These are phyloP conservation scores for Batkoa obscura DNA, from an alignment of 371 early-diverging fungal genomes.

Conservation along the genomic window DNA sequence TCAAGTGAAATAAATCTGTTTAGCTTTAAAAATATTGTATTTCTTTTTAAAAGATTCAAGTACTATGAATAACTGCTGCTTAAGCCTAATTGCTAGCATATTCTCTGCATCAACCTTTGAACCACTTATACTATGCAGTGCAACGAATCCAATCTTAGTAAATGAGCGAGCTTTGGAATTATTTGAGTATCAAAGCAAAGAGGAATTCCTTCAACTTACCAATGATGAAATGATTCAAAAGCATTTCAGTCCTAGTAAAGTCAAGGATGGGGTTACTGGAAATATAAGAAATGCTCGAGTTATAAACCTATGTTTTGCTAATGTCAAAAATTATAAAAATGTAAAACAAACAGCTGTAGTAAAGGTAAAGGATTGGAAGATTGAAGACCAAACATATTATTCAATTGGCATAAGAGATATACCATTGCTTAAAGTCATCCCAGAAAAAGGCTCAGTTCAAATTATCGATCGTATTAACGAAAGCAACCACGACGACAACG, in stretches of 20 bases:
- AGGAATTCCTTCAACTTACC: background rate
- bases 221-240: background rate
- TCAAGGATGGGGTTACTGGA: background rate
- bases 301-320: background rate
- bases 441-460: too few relatives aligned
- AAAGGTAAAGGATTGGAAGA: background rate
- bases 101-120: background rate
- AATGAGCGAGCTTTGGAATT: conserved; percentile 5
- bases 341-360: background rate
- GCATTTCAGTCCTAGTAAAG: background rate
- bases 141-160: conserved; percentile 5
- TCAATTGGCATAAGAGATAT: background rate
- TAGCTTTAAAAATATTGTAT: too few relatives aligned
- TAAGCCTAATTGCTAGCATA: too few relatives aligned
- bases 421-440: too few relatives aligned
- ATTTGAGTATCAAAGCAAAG: background rate
- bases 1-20: too few relatives aligned
- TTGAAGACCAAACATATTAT: background rate
- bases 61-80: too few relatives aligned
- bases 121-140: background rate
- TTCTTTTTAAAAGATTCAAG: too few relatives aligned
- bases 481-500: background rate
- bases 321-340: background rate
- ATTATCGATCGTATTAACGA: background rate
- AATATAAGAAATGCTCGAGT: too few relatives aligned